A percentile compares a stretch with the other conserved stretches of the same genome.
These are phyloP conservation scores for Talinum fruticosum DNA, from an alignment of 148 eudicot genomes.

Conservation along the genomic window DNA sequence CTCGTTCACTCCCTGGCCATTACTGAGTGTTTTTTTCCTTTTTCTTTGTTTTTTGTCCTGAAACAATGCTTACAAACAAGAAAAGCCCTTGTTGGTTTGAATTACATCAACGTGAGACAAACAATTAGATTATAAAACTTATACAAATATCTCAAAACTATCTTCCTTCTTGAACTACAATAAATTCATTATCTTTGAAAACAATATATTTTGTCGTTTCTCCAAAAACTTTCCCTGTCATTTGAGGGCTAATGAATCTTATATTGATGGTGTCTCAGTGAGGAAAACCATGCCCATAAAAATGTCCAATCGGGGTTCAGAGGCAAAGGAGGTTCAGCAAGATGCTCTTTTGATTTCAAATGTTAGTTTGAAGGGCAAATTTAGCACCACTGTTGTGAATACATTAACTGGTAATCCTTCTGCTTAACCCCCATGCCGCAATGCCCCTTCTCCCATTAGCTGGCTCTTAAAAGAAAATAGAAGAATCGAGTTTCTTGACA, in stretches of 20 bases:
- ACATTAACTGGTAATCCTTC: constrained; percentile 28
- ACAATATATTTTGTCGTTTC: too few species aligned
- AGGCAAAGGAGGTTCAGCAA: constrained; percentile 7
- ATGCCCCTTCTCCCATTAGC: background rate
- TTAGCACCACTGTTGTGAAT: constrained; percentile 14
- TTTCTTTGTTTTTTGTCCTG: too few species aligned
- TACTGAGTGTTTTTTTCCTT: too few species aligned
- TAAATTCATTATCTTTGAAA: background rate
- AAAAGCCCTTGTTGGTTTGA: too few species aligned
- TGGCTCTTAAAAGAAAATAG: background rate
- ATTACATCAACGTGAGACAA: too few species aligned
- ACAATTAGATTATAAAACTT: too few species aligned
- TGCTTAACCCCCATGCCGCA: background rate
- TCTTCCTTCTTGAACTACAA: background rate
- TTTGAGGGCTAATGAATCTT: background rate
- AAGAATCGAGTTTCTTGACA: background rate
- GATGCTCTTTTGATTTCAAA: constrained; percentile 16
- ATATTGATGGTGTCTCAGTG: constrained; percentile 7
- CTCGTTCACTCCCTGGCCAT: too few species aligned
- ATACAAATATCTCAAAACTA: too few species aligned
- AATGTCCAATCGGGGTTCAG: constrained; percentile 14
- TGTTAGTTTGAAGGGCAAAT: constrained; percentile 22
- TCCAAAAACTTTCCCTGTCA: too few species aligned
- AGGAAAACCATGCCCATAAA: constrained; percentile 10
- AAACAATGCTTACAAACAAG: too few species aligned